phyloP scores from a whole-genome alignment of 805 yeast species.

The Nakazawaea populi region DNA sequence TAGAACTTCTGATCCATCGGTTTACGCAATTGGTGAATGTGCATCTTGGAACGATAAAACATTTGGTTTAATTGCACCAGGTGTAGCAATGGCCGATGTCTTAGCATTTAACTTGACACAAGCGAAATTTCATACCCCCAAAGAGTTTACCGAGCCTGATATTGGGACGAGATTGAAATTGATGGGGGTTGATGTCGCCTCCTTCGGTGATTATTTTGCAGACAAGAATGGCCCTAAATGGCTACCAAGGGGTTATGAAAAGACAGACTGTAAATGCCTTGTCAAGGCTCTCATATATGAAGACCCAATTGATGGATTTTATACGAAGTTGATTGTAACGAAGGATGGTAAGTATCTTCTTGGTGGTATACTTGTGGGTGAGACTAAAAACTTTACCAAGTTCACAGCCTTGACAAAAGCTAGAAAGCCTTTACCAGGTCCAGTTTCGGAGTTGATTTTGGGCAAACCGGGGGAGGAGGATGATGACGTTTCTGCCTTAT shows the following conservation, averaged over 20 bases:
- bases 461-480: conserved; percentile 20
- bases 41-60: conserved; percentile 30
- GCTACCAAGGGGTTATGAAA: conserved; percentile 22
- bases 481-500: conserved; percentile 24
- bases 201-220: conserved; percentile 32
- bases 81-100: conserved; percentile 32
- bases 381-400: conserved; percentile 26
- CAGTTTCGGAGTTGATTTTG: conserved; percentile 26
- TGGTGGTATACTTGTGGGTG: conserved; percentile 32
- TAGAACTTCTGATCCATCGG: conserved; percentile 21
- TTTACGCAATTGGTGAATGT: conserved; percentile 31
- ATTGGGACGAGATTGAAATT: conserved; percentile 29
- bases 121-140: conserved; percentile 24
- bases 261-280: conserved; percentile 9
- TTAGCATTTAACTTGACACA: conserved; percentile 29
- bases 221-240: conserved; percentile 29
- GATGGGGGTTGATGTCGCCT: conserved; percentile 33
- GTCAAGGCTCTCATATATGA: conserved; percentile 23
- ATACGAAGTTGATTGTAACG: conserved; percentile 27
- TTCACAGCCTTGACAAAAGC: conserved; percentile 22
- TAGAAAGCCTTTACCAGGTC: conserved; percentile 23
- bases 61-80: conserved; percentile 32
- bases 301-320: conserved; percentile 28
- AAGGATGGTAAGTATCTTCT: conserved; percentile 28
- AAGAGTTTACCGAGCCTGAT: conserved; percentile 26